Evolutionary conservation across 345 rosid species (phyloP), one percentile per base, ranked within the genome.

Genomic region (Moricandia arvensis): DNA sequence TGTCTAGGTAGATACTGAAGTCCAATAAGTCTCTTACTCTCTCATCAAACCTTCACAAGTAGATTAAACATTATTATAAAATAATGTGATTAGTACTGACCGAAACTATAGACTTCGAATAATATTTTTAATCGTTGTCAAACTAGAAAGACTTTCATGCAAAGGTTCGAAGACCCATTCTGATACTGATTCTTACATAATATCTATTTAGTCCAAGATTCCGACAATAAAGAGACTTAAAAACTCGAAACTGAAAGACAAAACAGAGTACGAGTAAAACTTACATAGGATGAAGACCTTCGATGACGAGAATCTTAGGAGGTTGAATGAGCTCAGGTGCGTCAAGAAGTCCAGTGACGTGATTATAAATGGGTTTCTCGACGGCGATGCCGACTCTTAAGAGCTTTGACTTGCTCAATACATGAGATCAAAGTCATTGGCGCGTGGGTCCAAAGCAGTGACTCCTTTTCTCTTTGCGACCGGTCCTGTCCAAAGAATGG

Each of bases 281-380:
- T 91, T 86, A 95, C 99, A 95, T 92, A 35, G 99, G 99, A 66
- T 95, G 99, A 63, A 95, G 81, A 21, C 99, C 99, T 90, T 95
- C 99, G 74, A 95, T 92, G 73, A 95, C 97, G 55, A 90, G 92
- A 75, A 95, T 95, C 88, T 88, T 91, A 6, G 99, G 99, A 17
- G 99, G 97, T 61, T 88, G 87, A 74, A 84, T 95, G 77, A 86
- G 86, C 85, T 95, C 99, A 9, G 99, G 93, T 41, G 99, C 87
- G 57, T 95, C 99, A 69, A 95, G 64, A 34, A 95, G 89, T 34
- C 99, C 99, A 26, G 87, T 82, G 29, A 95, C 97, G 63, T 95
- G 97, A 69, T 95, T 95, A 29, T 95, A 95, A 60, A 95, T 91
- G 8, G 99, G 97, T 82, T 91, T 91, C 5, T 91, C 80, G 8